These are phyloP conservation scores for Sporisorium exsertum DNA, from an alignment of 1,284 basidiomycete species.

Conservation along the genomic window DNA sequence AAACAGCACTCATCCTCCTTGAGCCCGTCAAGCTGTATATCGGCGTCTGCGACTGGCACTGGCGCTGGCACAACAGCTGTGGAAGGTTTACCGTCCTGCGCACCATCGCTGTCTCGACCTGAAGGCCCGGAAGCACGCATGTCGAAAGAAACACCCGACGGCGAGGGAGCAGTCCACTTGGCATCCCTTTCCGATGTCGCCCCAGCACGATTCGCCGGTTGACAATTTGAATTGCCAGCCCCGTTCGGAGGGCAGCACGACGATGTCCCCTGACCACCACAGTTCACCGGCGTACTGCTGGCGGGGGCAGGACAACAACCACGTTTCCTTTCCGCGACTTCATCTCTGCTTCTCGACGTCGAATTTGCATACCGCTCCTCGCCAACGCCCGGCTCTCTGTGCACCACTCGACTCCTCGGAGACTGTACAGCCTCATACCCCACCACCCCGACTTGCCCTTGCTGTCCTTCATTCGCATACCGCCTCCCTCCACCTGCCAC, in stretches of 20 bases:
- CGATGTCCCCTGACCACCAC: background rate
- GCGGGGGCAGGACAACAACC: background rate
- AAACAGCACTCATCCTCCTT: constrained; percentile 44
- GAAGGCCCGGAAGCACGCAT: constrained; percentile 6
- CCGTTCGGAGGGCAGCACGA: background rate
- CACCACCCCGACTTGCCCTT: background rate
- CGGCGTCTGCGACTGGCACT: background rate
- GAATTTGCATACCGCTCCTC: background rate
- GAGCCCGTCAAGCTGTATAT: background rate
- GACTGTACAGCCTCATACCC: background rate
- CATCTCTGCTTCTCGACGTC: background rate
- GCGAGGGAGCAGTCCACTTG: constrained; percentile 3
- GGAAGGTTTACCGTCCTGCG: background rate
- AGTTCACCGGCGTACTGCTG: background rate
- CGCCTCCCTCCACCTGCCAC: background rate
- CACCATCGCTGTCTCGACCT: background rate
- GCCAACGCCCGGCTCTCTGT: background rate
- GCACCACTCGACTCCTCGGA: background rate
- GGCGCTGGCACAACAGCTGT: background rate
- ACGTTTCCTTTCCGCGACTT: background rate
- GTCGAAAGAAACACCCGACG: constrained; percentile 20
- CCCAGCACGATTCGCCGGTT: background rate
- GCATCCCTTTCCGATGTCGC: background rate
- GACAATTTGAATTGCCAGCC: too few relatives aligned
- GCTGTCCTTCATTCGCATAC: background rate